A percentile compares a stretch with the other conserved stretches of the same genome.
Evolutionary conservation across 257 asterid species (phyloP).

Genomic region (Solanum peruvianum): DNA sequence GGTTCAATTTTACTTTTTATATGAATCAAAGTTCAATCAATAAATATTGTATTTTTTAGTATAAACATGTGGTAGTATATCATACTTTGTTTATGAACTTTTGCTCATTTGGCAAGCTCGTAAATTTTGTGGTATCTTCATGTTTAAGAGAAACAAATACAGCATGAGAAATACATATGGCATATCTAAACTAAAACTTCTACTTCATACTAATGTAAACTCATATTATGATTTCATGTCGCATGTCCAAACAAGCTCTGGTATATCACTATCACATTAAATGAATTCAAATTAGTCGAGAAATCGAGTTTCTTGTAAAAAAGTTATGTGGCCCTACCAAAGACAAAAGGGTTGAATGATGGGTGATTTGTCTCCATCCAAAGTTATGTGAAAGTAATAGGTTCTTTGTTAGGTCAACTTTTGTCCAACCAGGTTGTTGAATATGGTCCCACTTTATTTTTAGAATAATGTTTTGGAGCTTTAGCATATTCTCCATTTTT

Average conservation of each 20-base stretch:
- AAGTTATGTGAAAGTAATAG: not conserved
- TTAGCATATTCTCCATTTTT: not conserved
- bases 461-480: not conserved
- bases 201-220: no score
- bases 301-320: fast-evolving
- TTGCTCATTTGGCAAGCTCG: not conserved
- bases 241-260: not conserved
- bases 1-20: not conserved
- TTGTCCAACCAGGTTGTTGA: not conserved
- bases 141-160: not conserved
- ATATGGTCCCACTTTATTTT: not conserved
- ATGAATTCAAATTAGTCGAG: not conserved
- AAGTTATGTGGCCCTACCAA: not conserved
- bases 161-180: not conserved
- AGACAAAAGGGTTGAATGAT: not conserved
- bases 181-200: no score
- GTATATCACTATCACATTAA: fast-evolving
- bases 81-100: no score
- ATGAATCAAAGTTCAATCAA: not conserved
- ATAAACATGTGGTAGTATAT: not conserved
- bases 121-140: no score
- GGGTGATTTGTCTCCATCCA: not conserved
- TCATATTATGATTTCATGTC: no score
- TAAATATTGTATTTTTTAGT: not conserved
- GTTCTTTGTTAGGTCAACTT: not conserved